Conservation (phyloP, 257 asterid genomes). For the Orobanche coerulescens region DNA sequence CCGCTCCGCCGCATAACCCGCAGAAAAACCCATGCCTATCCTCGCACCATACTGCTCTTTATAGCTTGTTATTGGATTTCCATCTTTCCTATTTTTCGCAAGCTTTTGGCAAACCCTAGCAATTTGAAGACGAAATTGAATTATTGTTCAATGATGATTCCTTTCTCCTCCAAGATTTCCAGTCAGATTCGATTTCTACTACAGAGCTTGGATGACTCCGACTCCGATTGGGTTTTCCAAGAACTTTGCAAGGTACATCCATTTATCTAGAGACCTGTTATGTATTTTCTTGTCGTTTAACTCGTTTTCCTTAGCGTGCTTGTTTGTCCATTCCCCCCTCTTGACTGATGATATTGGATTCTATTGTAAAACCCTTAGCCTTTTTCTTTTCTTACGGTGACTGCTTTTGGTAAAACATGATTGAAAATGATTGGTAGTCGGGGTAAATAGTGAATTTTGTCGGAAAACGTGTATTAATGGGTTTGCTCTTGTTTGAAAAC, state of each 20-base stretch:
- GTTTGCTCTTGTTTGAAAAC: too few relatives aligned
- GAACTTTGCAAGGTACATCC: conserved; percentile 60
- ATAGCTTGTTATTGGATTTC: conserved; percentile 20
- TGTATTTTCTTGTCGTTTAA: background rate
- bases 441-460: background rate
- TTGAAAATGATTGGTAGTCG: background rate
- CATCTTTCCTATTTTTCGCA: conserved; percentile 11
- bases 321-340: background rate
- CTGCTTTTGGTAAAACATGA: background rate
- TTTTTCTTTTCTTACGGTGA: background rate
- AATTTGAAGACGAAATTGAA: conserved; percentile 5
- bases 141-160: conserved; percentile 46
- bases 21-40: background rate
- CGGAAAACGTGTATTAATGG: too few relatives aligned
- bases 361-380: conserved; percentile 19
- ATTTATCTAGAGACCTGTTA: background rate
- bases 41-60: background rate
- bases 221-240: conserved; percentile 58
- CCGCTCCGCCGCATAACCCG: background rate
- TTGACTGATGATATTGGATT: conserved; percentile 14
- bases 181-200: conserved; percentile 71
- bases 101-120: conserved; percentile 31
- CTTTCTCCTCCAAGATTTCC: conserved; percentile 45
- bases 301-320: background rate
- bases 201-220: conserved; percentile 60